Evolutionary conservation across 2,329 filamentous ascomycete species (phyloP).

Genomic region (Arthrinium puccinioides): DNA sequence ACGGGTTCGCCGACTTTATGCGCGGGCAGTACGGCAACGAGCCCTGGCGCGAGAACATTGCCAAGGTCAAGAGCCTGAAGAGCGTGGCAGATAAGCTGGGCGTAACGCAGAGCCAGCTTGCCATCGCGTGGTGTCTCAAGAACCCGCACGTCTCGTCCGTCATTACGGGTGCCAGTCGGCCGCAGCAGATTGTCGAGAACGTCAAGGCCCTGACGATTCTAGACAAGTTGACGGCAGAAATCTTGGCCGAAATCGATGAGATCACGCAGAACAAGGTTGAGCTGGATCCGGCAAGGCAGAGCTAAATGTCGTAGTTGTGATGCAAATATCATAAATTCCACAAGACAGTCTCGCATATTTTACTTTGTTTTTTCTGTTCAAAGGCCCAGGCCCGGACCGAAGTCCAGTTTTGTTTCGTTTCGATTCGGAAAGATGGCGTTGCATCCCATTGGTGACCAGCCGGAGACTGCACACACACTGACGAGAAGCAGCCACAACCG

Average conservation of each 20-base stretch:
- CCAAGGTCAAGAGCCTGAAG: conserved; percentile 52
- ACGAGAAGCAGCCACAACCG: too few relatives aligned
- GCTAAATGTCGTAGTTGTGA: too few relatives aligned
- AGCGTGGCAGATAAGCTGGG: conserved; percentile 59
- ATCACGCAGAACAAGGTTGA: conserved; percentile 47
- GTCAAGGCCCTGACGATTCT: conserved; percentile 43
- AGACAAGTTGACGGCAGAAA: conserved; percentile 50
- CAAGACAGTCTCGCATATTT: too few relatives aligned
- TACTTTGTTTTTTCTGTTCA: too few relatives aligned
- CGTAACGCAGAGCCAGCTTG: conserved; percentile 47
- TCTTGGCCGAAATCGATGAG: conserved; percentile 52
- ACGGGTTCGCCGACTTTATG: conserved; percentile 51
- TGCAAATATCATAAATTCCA: too few relatives aligned
- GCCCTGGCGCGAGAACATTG: conserved; percentile 47
- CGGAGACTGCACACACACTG: too few relatives aligned
- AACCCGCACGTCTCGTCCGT: conserved; percentile 55
- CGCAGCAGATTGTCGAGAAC: conserved; percentile 55
- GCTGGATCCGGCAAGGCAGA: conserved; percentile 6
- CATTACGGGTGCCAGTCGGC: conserved; percentile 52
- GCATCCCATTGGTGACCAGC: too few relatives aligned
- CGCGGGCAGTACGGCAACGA: conserved; percentile 43
- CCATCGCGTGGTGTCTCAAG: conserved; percentile 55
- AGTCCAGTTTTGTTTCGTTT: too few relatives aligned
- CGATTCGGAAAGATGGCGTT: too few relatives aligned
- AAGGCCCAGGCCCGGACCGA: too few relatives aligned